Conservation (phyloP, 768 basidiomycete species). For the Lanmaoa rubissima region DNA sequence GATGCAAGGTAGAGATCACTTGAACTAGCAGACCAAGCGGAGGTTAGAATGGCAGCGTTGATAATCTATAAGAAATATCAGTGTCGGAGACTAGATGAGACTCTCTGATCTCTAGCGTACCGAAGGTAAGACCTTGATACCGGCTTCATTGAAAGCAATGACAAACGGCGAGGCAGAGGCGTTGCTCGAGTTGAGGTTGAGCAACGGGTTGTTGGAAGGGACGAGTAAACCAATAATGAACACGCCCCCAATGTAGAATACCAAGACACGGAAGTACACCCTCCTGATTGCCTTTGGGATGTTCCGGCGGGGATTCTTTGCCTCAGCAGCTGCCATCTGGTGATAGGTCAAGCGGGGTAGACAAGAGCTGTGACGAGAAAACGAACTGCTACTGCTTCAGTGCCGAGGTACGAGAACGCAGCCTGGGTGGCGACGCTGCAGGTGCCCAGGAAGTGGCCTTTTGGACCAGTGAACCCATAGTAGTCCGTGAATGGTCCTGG, state of each 20-base stretch:
- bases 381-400: conserved; percentile 48
- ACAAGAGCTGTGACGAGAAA: background rate
- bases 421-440: conserved; percentile 58
- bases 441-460: conserved; percentile 50
- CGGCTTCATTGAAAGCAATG: conserved; percentile 52
- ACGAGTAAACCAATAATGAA: conserved; percentile 51
- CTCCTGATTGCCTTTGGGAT: conserved; percentile 39
- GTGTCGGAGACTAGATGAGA: too few relatives aligned
- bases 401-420: conserved; percentile 59
- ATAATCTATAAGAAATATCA: conserved; percentile 21
- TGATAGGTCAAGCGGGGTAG: background rate
- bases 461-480: conserved; percentile 37
- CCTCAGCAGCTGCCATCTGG: conserved; percentile 46
- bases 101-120: conserved; percentile 22
- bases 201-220: conserved; percentile 42
- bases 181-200: conserved; percentile 37
- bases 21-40: conserved; percentile 42
- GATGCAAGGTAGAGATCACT: conserved; percentile 41
- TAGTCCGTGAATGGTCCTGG: conserved; percentile 31
- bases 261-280: conserved; percentile 46
- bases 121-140: conserved; percentile 56
- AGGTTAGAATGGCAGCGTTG: conserved; percentile 42
- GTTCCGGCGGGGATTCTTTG: conserved; percentile 48
- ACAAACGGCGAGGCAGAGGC: conserved; percentile 55
- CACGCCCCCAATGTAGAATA: conserved; percentile 40